Evolutionary conservation across 352 stramenopile genomes (phyloP).

Genomic region (Aphanomyces cochlioides): DNA sequence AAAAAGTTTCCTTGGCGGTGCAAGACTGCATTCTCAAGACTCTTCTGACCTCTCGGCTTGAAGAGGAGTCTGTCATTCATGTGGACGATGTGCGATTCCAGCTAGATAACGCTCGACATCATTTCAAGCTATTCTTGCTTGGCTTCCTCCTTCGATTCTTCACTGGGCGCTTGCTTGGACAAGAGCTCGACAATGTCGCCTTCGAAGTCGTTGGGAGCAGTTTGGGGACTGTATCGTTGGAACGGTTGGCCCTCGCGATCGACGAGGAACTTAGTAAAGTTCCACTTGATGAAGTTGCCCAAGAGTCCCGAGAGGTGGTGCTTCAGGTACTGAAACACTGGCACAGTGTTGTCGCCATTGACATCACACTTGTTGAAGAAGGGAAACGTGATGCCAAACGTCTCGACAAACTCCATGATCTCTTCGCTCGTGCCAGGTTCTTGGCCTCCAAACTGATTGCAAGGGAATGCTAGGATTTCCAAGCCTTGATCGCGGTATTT

Average conservation of each 20-base stretch:
- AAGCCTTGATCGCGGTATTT: constrained; percentile 57
- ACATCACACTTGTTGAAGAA: constrained; percentile 78
- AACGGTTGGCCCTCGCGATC: constrained; percentile 66
- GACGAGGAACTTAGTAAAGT: constrained; percentile 90
- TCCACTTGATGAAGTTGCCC: constrained; percentile 84
- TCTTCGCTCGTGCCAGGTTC: constrained; percentile 56
- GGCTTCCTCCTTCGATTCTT: too few species aligned
- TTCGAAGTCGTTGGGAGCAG: constrained; percentile 69
- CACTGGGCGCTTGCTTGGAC: constrained; percentile 33
- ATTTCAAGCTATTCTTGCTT: too few species aligned
- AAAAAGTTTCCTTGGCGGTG: too few species aligned
- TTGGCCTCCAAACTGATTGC: constrained; percentile 79
- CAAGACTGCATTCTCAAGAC: too few species aligned
- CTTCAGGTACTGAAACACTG: constrained; percentile 83
- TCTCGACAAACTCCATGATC: constrained; percentile 61
- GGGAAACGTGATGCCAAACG: constrained; percentile 47
- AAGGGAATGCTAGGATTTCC: constrained; percentile 75
- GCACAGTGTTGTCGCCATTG: constrained; percentile 72
- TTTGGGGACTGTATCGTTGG: constrained; percentile 72
- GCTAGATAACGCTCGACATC: too few species aligned
- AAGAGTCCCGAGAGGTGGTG: constrained; percentile 53
- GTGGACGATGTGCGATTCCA: too few species aligned
- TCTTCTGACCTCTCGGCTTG: too few species aligned
- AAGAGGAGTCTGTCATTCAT: too few species aligned
- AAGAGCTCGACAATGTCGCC: constrained; percentile 75